These are phyloP conservation scores for Paraphoma sp. DNA, from an alignment of 2,329 filamentous ascomycete species.

Conservation along the genomic window DNA sequence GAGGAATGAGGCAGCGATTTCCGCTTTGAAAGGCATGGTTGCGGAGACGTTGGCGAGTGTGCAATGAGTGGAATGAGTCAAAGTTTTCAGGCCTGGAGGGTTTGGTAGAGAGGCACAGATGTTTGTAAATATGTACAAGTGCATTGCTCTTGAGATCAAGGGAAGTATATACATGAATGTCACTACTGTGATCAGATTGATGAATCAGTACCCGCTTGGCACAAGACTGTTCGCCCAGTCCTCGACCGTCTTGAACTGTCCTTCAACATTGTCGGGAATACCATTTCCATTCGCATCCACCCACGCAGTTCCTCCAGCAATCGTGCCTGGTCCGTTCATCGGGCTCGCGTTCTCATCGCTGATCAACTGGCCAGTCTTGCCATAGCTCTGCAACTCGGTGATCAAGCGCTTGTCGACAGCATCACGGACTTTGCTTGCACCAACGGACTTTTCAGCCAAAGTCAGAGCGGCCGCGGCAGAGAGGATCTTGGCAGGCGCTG, in stretches of 20 bases:
- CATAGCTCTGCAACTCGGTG: constrained; percentile 54
- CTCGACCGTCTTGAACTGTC: constrained; percentile 55
- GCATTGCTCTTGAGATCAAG: not conserved
- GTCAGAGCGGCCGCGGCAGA: constrained; percentile 50
- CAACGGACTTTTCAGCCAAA: constrained; percentile 50
- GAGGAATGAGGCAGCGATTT: constrained; percentile 47
- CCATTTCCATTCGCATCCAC: constrained; percentile 58
- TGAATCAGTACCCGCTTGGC: constrained; percentile 10
- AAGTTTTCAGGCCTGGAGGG: too few species aligned
- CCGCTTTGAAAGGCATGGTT: constrained; percentile 61
- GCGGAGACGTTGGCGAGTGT: constrained; percentile 29
- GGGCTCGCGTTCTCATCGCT: constrained; percentile 53
- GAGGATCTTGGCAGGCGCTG: constrained; percentile 50
- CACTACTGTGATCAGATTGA: too few species aligned
- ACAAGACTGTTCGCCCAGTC: constrained; percentile 60
- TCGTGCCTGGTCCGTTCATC: constrained; percentile 50
- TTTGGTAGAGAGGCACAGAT: too few species aligned
- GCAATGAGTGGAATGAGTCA: constrained; percentile 2
- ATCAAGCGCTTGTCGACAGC: constrained; percentile 53
- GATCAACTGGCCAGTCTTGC: constrained; percentile 54
- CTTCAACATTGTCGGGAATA: constrained; percentile 59
- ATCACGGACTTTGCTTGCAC: constrained; percentile 55
- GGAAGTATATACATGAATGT: not conserved
- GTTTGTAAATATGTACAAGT: too few species aligned
- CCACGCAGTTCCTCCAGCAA: constrained; percentile 49